Evolutionary conservation across 2,329 filamentous ascomycete species (phyloP), one percentile per base, ranked within the genome.

Genomic region (Hyphodiscus sp.): DNA sequence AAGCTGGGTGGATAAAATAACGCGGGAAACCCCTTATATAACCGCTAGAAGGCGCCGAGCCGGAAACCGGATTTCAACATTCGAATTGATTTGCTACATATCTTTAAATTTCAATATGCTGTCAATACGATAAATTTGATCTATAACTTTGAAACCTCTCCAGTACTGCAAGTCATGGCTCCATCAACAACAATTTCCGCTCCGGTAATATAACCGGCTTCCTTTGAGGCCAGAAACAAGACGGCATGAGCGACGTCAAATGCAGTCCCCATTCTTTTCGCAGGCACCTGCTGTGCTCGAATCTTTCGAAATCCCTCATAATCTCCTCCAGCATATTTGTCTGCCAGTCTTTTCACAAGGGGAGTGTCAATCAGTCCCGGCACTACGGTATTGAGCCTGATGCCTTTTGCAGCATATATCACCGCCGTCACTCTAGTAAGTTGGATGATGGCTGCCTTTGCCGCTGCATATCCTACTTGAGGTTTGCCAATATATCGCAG

Each of bases 311-410:
- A 80, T 45, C 71, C 75, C 20, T 74, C 75, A 45, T 76, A 71
- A 29, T 38, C 70, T 0, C 70, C 75, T 0, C 63, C 66, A 7
- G 66, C 67, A 56, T 71, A 79, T 47, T 75, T 67, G 20, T 73
- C 65, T 0, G 74, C 71, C 57, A 80, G 50, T 2, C 64, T 68
- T 26, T 66, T 64, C 2, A 74, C 75, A 42, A 77, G 74, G 0
- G 77, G 77, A 15, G 78, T 81, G 45, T 79, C 69, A 63, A 81
- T 80, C 53, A 82, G 61, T 0, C 78, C 78, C 0, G 79, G 79
- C 0, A 80, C 74, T 0, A 81, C 75, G 0, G 73, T 72, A 57
- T 82, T 82, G 26, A 81, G 54, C 18, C 77, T 62, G 4, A 80
- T 70, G 0, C 70, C 69, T 9, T 69, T 71, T 0, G 55, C 47